A percentile compares a stretch with the other conserved stretches of the same genome.
Evolutionary conservation across 805 yeast species (phyloP).

Genomic region (Candida morakotiae): DNA sequence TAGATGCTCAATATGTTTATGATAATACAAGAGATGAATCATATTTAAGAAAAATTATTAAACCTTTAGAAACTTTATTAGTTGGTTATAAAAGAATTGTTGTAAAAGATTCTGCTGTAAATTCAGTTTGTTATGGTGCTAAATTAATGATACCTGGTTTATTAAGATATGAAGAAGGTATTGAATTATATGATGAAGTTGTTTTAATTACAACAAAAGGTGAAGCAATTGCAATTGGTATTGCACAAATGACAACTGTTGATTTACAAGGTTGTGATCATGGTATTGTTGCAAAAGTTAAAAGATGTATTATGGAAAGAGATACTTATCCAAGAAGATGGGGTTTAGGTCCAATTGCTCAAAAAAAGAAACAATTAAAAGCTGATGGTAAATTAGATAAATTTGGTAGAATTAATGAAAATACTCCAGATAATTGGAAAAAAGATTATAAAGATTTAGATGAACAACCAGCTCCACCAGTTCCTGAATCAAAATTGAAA

Average conservation of each 20-base stretch:
- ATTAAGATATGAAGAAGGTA: slow-evolving; percentile 95
- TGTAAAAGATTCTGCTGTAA: slow-evolving; percentile 90
- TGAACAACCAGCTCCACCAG: slow-evolving; percentile 55
- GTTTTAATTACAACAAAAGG: slow-evolving; percentile 98
- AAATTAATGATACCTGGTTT: slow-evolving; percentile 98
- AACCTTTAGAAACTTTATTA: slow-evolving; percentile 90
- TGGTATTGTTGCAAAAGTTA: slow-evolving; percentile 97
- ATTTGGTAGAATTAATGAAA: slow-evolving; percentile 89
- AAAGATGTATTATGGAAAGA: slow-evolving; percentile 99
- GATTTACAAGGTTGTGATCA: slow-evolving; percentile 96
- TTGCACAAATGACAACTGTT: slow-evolving; percentile 98
- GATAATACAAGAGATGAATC: slow-evolving; percentile 97
- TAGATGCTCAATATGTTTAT: slow-evolving; percentile 97
- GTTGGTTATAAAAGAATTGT: slow-evolving; percentile 96
- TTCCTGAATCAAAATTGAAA: slow-evolving; percentile 50
- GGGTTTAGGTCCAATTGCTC: slow-evolving; percentile 99
- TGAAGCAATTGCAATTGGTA: slow-evolving; percentile 97
- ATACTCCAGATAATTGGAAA: slow-evolving; percentile 93
- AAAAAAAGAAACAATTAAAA: slow-evolving; percentile 97
- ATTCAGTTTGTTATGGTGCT: slow-evolving; percentile 98
- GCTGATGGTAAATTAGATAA: slow-evolving; percentile 96
- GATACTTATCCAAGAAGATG: slow-evolving; percentile 99
- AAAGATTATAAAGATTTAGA: slow-evolving; percentile 69
- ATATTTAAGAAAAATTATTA: slow-evolving; percentile 87
- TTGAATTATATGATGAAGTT: slow-evolving; percentile 95